Evolutionary conservation across 345 rosid genomes (phyloP).

Genomic region (Clarkia xantiana): DNA sequence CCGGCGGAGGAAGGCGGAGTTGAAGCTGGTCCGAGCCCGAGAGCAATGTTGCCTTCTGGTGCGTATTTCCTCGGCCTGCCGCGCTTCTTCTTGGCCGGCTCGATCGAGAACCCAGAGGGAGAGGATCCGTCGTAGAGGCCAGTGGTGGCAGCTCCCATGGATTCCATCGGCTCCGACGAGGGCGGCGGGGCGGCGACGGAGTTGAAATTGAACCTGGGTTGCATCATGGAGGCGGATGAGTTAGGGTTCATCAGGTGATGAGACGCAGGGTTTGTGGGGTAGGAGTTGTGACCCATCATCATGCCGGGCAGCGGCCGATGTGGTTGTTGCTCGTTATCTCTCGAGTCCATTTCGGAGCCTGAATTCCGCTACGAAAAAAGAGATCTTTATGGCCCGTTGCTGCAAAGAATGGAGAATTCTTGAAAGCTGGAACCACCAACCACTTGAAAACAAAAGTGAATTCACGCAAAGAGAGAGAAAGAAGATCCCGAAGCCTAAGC

Average conservation of each 20-base stretch:
- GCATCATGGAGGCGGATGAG: slow-evolving; percentile 1
- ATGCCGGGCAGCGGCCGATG: slow-evolving; percentile 10
- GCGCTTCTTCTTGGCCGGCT: slow-evolving; percentile 62
- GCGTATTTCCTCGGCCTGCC: slow-evolving; percentile 87
- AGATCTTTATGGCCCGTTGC: not conserved
- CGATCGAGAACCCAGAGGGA: slow-evolving; percentile 31
- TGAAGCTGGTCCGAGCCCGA: slow-evolving; percentile 56
- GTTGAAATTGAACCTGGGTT: slow-evolving; percentile 22
- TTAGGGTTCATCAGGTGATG: slow-evolving; percentile 8
- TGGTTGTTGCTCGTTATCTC: slow-evolving; percentile 15
- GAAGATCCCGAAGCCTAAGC: too few species aligned
- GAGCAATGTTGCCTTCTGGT: slow-evolving; percentile 72
- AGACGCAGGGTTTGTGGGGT: slow-evolving; percentile 8
- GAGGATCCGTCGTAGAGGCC: slow-evolving; percentile 47
- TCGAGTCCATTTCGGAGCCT: slow-evolving; percentile 27
- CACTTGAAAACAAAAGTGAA: slow-evolving; percentile 7
- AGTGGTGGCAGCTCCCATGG: slow-evolving; percentile 11
- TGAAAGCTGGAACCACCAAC: too few species aligned
- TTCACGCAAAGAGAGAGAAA: slow-evolving; percentile 11
- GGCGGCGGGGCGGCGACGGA: slow-evolving; percentile 16
- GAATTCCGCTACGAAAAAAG: slow-evolving; percentile 1
- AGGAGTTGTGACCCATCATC: slow-evolving; percentile 9
- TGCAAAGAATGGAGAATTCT: too few species aligned
- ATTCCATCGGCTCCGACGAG: slow-evolving; percentile 21
- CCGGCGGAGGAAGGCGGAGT: slow-evolving; percentile 37